Evolutionary conservation across 805 yeast genomes (phyloP).

Genomic region (Lipomyces anomalus): DNA sequence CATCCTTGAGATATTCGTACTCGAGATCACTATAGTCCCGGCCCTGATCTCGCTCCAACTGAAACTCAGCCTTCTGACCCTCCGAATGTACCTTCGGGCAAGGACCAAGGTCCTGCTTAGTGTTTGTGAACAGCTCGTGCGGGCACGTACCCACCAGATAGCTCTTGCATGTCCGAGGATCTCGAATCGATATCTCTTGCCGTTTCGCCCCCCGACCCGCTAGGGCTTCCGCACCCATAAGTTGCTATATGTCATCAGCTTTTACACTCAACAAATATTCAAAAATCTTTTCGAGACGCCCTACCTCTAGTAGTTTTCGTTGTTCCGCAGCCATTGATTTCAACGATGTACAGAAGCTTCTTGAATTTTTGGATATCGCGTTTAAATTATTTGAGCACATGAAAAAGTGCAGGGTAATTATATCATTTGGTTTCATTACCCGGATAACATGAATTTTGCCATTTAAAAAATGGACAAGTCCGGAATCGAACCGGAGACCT

Average conservation of each 20-base stretch:
- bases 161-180: conserved; percentile 65
- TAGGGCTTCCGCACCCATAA: conserved; percentile 56
- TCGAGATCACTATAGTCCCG: conserved; percentile 44
- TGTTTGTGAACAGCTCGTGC: conserved; percentile 71
- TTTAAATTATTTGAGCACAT: too few species aligned
- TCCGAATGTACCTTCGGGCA: conserved; percentile 75
- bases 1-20: conserved; percentile 40
- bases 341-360: not conserved
- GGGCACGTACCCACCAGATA: conserved; percentile 85
- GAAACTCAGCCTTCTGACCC: conserved; percentile 66
- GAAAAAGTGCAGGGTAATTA: too few species aligned
- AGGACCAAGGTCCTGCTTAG: conserved; percentile 75
- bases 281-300: not conserved
- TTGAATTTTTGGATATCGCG: too few species aligned
- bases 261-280: not conserved
- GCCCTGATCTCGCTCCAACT: conserved; percentile 40
- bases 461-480: conserved; percentile 14
- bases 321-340: conserved; percentile 63
- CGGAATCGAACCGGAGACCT: conserved; percentile 22
- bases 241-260: conserved; percentile 44
- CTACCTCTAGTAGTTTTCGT: conserved; percentile 54
- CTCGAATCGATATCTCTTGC: conserved; percentile 42
- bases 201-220: conserved; percentile 33
- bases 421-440: too few species aligned
- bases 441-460: too few species aligned